phyloP scores from a whole-genome alignment of 129 eudicot genomes.

The Flaveria sonorensis region DNA sequence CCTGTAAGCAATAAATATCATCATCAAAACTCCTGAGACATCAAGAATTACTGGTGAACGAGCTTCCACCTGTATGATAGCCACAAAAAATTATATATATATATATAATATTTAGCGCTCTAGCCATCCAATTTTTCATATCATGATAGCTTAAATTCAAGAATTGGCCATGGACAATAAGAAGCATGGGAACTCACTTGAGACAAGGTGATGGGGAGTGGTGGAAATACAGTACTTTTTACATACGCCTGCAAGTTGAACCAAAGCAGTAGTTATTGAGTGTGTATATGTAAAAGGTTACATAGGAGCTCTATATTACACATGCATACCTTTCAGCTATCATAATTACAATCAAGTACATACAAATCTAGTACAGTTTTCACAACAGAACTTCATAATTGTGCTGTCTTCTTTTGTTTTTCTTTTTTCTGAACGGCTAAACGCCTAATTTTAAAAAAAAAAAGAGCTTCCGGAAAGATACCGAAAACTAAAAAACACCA shows the following conservation, averaged over 20 bases:
- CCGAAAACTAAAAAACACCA: no score
- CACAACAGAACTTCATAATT: no score
- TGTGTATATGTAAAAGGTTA: background rate
- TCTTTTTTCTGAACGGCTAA: no score
- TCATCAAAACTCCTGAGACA: constrained; percentile 64
- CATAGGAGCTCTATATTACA: background rate
- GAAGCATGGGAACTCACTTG: constrained; percentile 51
- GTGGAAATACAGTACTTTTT: constrained; percentile 76
- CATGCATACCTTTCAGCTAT: background rate
- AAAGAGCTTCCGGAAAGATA: no score
- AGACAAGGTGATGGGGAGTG: constrained; percentile 89
- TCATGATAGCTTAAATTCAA: constrained; percentile 11
- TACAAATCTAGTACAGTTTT: background rate
- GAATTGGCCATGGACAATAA: background rate
- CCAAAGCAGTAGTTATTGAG: background rate
- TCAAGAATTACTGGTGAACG: constrained; percentile 77
- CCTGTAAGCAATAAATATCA: constrained; percentile 96
- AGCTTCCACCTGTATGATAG: constrained; percentile 73
- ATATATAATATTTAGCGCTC: no score
- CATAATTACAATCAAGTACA: background rate
- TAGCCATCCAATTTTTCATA: constrained; percentile 1
- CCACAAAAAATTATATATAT: constrained; percentile 7
- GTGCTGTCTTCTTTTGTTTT: no score
- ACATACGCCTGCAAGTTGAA: constrained; percentile 64
- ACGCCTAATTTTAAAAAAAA: no score